A percentile compares a stretch with the other conserved stretches of the same genome.
Conservation (phyloP, 2,329 filamentous ascomycete species). For the Aureobasidium sp. region DNA sequence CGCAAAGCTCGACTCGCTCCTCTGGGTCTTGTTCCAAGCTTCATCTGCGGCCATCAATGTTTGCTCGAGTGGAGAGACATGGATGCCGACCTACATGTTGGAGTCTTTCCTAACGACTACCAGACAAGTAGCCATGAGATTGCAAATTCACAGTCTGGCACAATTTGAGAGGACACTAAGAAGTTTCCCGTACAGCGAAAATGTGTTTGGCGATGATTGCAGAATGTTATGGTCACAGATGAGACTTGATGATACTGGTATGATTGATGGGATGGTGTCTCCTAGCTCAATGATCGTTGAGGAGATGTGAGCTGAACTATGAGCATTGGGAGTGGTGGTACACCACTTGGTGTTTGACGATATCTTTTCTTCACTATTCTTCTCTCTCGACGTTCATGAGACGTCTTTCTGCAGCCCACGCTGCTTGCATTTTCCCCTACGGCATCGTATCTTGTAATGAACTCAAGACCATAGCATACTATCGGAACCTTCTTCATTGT, state of each 20-base stretch:
- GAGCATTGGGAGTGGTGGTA: background rate
- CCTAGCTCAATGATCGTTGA: background rate
- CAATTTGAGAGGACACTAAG: slow-evolving; percentile 1
- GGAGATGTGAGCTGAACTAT: background rate
- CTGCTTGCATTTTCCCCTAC: background rate
- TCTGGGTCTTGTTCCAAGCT: slow-evolving; percentile 9
- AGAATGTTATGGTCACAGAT: background rate
- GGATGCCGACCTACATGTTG: slow-evolving; percentile 10
- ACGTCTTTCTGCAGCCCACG: background rate
- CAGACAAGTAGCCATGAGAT: background rate
- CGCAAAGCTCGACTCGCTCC: slow-evolving; percentile 2
- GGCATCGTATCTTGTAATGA: background rate
- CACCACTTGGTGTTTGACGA: background rate
- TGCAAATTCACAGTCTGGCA: background rate
- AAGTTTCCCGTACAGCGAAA: slow-evolving; percentile 1
- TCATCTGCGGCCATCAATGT: slow-evolving; percentile 9
- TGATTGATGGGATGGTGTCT: background rate
- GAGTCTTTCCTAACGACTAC: slow-evolving; percentile 6
- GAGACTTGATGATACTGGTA: slow-evolving; percentile 5
- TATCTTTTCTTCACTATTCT: background rate
- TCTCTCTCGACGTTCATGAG: background rate
- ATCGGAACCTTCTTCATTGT: no score
- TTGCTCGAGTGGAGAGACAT: background rate
- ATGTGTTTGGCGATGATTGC: slow-evolving; percentile 9
- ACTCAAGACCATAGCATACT: background rate